These are phyloP conservation scores for Magnusiomyces paraingens DNA, from an alignment of 1,139 yeast species.

Conservation along the genomic window DNA sequence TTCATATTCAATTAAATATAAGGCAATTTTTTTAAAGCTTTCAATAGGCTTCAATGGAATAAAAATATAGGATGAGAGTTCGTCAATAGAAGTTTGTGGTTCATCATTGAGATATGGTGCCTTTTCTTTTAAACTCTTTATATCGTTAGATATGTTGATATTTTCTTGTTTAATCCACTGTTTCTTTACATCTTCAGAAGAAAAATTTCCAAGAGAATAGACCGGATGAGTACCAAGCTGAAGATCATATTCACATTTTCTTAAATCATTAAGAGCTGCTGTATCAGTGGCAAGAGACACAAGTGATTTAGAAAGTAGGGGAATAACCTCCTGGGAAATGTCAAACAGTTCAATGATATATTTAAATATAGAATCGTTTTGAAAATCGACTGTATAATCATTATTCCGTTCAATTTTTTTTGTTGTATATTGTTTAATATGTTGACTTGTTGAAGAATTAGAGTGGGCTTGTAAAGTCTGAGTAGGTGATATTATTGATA, in stretches of 20 bases:
- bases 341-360: constrained; percentile 2
- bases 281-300: background rate
- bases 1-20: constrained; percentile 1
- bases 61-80: background rate
- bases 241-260: background rate
- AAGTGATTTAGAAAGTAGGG: background rate
- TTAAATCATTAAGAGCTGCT: background rate
- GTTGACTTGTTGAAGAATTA: background rate
- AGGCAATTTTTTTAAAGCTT: background rate
- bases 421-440: background rate
- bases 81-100: background rate
- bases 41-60: background rate
- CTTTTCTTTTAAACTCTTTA: background rate
- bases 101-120: constrained; percentile 6
- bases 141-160: background rate
- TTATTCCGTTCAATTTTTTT: background rate
- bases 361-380: background rate
- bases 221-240: background rate
- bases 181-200: background rate
- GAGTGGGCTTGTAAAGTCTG: background rate
- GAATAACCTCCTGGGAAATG: background rate
- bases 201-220: background rate
- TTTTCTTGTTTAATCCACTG: constrained; percentile 1
- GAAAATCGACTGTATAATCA: background rate
- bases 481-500: background rate